These are phyloP conservation scores for Diaporthe sp. DNA, from an alignment of 2,329 filamentous ascomycete genomes.

Conservation along the genomic window DNA sequence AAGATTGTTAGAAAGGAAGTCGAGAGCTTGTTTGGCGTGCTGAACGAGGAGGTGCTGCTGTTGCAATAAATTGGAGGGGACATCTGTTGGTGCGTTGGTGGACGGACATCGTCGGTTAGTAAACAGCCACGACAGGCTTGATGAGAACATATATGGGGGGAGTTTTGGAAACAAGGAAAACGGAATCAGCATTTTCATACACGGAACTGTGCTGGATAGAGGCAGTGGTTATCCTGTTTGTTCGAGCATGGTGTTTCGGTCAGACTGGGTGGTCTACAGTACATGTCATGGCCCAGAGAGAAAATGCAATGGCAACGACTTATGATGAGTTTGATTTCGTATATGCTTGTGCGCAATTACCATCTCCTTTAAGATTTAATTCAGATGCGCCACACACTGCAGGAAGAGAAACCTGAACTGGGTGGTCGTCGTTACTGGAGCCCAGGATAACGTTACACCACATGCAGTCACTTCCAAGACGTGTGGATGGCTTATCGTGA, in stretches of 20 bases:
- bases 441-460: too few relatives aligned
- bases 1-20: slow-evolving; percentile 72
- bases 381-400: neutral
- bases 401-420: neutral
- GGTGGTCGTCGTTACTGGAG: neutral
- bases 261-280: slow-evolving; percentile 15
- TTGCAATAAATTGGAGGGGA: slow-evolving; percentile 59
- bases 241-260: slow-evolving; percentile 35
- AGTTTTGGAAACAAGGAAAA: slow-evolving; percentile 12
- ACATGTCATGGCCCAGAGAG: slow-evolving; percentile 16
- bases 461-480: neutral
- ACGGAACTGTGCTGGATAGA: slow-evolving; percentile 22
- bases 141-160: neutral
- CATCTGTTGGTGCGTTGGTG: neutral
- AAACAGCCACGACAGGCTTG: neutral
- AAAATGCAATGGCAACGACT: neutral
- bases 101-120: neutral
- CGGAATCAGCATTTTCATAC: neutral
- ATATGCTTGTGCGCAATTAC: neutral
- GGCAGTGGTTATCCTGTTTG: slow-evolving; percentile 10
- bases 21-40: slow-evolving; percentile 73
- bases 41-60: slow-evolving; percentile 71
- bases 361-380: neutral
- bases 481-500: neutral
- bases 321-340: neutral